Evolutionary conservation across 202 grass and related monocot species (phyloP), one percentile per base, ranked within the genome.

Genomic region (Saccharum hybrid): DNA sequence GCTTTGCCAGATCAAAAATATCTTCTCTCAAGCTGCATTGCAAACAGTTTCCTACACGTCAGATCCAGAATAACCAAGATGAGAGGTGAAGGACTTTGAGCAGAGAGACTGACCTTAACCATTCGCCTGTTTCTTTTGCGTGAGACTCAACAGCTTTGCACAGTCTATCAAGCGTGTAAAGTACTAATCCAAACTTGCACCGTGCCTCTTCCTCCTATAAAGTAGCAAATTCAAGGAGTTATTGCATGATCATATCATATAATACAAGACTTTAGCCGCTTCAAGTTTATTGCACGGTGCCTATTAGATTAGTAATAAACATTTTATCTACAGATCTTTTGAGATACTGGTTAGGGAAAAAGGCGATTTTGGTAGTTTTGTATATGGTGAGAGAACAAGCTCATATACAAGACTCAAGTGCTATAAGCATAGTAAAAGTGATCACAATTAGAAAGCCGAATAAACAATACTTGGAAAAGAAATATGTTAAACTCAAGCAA

Each of bases 131-230:
- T 82, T 96, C 89, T 72, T 72, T 98, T 12, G 96, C 93, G 34
- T 98, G 91, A 57, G 65, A 63, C 80, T 98, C 96, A 16, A 94
- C 96, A 56, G 96, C 90, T 84, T 92, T 93, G 80, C 88, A 95
- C 14, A 98, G 79, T 75, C 89, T 85, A 87, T 95, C 89, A 68
- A 98, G 92, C 61, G 83, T 87, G 82, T 90, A 98, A 45, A 98
- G 79, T 83, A 91, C 81, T 72, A 98, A 84, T 48, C 96, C 96
- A 72, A 90, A 98, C 63, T 67, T 89, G 23, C 81, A 95, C 12
- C n/a, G 34, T 40, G 96, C 93, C 74, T 95, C 95, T 41, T 90
- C 93, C 63, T 90, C 93, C 96, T 98, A 82, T 67, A 66, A 88
- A 71, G 34, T 38, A 81, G 22, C 52, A 66, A 78, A 65, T 14